A percentile compares a stretch with the other conserved stretches of the same genome.
Conservation (phyloP, 2,329 filamentous ascomycete species). For the Aspergillus texensis region DNA sequence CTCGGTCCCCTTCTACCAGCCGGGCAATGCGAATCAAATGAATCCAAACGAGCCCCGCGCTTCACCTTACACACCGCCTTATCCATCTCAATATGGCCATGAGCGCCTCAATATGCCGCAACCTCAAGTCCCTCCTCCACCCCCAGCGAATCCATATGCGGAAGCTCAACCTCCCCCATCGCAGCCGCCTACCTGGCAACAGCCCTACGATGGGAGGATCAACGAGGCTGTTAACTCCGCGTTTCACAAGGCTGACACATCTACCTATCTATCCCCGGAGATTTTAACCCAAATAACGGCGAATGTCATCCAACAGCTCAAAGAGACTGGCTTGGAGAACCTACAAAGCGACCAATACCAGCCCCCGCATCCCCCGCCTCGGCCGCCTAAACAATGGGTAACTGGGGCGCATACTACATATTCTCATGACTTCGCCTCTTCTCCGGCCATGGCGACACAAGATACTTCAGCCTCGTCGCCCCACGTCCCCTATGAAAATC, state of each 20-base stretch:
- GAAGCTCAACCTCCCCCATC: slow-evolving; percentile 23
- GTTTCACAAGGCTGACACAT: slow-evolving; percentile 54
- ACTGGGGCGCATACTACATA: slow-evolving; percentile 17
- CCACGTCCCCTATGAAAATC: slow-evolving; percentile 6
- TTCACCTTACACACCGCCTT: slow-evolving; percentile 32
- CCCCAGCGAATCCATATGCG: slow-evolving; percentile 20
- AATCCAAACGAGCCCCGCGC: slow-evolving; percentile 26
- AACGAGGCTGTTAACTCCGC: slow-evolving; percentile 61
- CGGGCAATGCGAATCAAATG: slow-evolving; percentile 26
- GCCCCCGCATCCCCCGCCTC: slow-evolving; percentile 32
- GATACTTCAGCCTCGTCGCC: slow-evolving; percentile 24
- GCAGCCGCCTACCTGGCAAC: slow-evolving; percentile 22
- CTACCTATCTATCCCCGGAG: slow-evolving; percentile 59
- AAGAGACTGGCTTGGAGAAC: slow-evolving; percentile 46
- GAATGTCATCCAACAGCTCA: slow-evolving; percentile 61
- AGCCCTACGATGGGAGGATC: slow-evolving; percentile 42
- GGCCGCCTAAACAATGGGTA: slow-evolving; percentile 27
- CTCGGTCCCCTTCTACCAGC: slow-evolving; percentile 32
- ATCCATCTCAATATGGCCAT: slow-evolving; percentile 35
- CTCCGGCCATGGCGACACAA: slow-evolving; percentile 21
- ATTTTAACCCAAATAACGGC: slow-evolving; percentile 64
- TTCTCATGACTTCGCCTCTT: slow-evolving; percentile 22
- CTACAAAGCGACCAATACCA: slow-evolving; percentile 27
- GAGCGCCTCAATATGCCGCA: slow-evolving; percentile 41
- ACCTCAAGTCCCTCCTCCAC: slow-evolving; percentile 32